Evolutionary conservation across 2,329 filamentous ascomycete genomes (phyloP).

Genomic region (Cryphonectria carpinicola): DNA sequence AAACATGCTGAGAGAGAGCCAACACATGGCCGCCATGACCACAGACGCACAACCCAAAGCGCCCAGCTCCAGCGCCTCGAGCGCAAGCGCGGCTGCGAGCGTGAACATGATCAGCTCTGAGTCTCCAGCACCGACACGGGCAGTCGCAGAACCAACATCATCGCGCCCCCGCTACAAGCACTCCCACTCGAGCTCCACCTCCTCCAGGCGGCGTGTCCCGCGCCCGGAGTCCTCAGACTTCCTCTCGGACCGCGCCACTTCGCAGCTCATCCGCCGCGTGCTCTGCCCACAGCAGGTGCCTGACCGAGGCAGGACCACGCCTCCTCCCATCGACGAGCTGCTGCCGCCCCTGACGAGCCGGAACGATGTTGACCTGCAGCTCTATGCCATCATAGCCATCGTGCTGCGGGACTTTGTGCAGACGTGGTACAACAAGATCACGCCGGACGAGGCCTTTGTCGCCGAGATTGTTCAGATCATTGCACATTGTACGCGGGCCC

Average conservation of each 20-base stretch:
- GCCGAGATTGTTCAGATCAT: slow-evolving; percentile 88
- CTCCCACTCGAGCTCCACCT: slow-evolving; percentile 31
- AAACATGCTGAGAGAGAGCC: slow-evolving; percentile 20
- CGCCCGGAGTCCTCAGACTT: slow-evolving; percentile 45
- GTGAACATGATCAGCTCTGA: slow-evolving; percentile 14
- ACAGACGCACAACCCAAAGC: slow-evolving; percentile 23
- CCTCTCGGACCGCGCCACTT: slow-evolving; percentile 77
- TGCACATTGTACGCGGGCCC: slow-evolving; percentile 83
- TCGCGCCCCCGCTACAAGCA: slow-evolving; percentile 35
- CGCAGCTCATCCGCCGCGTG: slow-evolving; percentile 78
- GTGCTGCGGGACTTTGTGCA: slow-evolving; percentile 89
- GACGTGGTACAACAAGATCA: slow-evolving; percentile 92
- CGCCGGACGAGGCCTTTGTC: slow-evolving; percentile 84
- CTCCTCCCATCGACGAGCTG: slow-evolving; percentile 74
- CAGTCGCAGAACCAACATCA: slow-evolving; percentile 31
- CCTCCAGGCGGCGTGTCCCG: slow-evolving; percentile 22
- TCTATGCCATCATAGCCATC: slow-evolving; percentile 91
- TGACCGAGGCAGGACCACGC: slow-evolving; percentile 57
- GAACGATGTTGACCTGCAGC: slow-evolving; percentile 88
- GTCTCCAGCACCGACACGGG: slow-evolving; percentile 14
- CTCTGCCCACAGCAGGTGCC: slow-evolving; percentile 74
- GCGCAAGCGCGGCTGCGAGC: background rate
- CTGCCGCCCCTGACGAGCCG: slow-evolving; percentile 91
- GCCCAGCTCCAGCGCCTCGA: slow-evolving; percentile 23
- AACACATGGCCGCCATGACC: slow-evolving; percentile 24